Percentiles rank a stretch among this genome's conserved stretches.
These are phyloP conservation scores for Lepidium aucheri DNA, from an alignment of 345 rosid species.

Conservation along the genomic window DNA sequence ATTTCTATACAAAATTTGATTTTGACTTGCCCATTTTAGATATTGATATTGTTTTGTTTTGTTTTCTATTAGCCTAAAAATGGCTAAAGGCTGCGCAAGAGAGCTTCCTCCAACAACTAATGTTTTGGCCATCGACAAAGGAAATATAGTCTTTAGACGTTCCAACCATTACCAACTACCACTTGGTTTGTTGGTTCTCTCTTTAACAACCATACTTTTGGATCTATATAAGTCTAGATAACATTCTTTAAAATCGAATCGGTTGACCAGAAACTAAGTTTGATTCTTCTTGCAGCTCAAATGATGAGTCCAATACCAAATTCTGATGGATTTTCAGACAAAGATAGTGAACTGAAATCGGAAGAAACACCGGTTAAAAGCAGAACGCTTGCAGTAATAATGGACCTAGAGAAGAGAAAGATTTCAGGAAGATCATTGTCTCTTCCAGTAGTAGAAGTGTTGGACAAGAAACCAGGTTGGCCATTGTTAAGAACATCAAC, in stretches of 20 bases:
- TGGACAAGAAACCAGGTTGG: conserved; percentile 75
- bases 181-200: conserved; percentile 40
- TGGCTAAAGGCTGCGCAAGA: conserved; percentile 66
- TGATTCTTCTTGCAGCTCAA: conserved; percentile 35
- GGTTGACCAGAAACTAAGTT: neutral
- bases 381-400: conserved; percentile 12
- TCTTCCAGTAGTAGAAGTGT: conserved; percentile 34
- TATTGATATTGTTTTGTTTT: neutral
- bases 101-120: conserved; percentile 53
- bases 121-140: conserved; percentile 64
- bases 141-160: conserved; percentile 60
- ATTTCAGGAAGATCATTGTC: conserved; percentile 32
- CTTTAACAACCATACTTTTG: neutral
- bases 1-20: neutral
- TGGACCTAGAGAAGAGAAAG: conserved; percentile 12
- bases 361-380: conserved; percentile 24
- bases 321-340: conserved; percentile 18
- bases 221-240: neutral
- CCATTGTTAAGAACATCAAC: conserved; percentile 54
- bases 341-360: conserved; percentile 34
- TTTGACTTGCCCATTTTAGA: neutral
- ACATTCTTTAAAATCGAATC: neutral
- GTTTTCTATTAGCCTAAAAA: conserved; percentile 31
- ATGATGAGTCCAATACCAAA: conserved; percentile 43
- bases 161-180: conserved; percentile 41